Base-by-base conservation (phyloP, 2,329 filamentous ascomycete genomes). In the Paecilomyces niveus region DNA sequence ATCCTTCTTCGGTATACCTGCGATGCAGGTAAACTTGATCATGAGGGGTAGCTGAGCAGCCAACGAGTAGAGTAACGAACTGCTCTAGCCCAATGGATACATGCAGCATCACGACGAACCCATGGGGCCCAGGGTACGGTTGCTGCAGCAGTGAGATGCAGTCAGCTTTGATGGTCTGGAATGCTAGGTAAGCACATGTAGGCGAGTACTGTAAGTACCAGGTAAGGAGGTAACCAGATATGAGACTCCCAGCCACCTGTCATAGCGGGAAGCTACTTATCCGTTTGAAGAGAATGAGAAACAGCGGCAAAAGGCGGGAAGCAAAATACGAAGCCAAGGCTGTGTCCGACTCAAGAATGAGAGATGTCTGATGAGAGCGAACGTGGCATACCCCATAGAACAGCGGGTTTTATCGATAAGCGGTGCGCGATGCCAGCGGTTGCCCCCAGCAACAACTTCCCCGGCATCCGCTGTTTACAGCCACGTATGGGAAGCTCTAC, bases 371-470 rank as follows among this genome's bases (percentile, higher is more conserved):
- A 45, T 45, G 39, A 3, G 39, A 45, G 39, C 39, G 18, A 45
- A 45, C 39, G 39, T 45, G 39, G 21, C 8, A 45, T 45, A 29
- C 39, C 39, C 39, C 39, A 45, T 45, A 18, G 15, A 15, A 18
- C 5, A n/a, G 39, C 39, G 39, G 50, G 50, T 24, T 52, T 52
- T 33, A 52, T 49, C 53, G 31, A 54, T 32, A 54, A 31, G 53
- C 53, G 50, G 18, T 15, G 22, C 50, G 50, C 50, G 29, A 54
- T 54, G 51, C 11, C 26, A 54, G 22, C 18, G 15, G 54, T 55
- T 55, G 54, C 54, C 54, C 54, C 33, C 54, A 55, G 54, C 54
- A 55, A 55, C 54, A n/a, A n/a, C 31, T 29, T 24, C 32, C 31
- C 26, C 50, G 50, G 22, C 54, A 22, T 26, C 35, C 31, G 21